Evolutionary conservation across 768 basidiomycete species (phyloP), one percentile per base, ranked within the genome.

Genomic region (Auricularia heimuer): DNA sequence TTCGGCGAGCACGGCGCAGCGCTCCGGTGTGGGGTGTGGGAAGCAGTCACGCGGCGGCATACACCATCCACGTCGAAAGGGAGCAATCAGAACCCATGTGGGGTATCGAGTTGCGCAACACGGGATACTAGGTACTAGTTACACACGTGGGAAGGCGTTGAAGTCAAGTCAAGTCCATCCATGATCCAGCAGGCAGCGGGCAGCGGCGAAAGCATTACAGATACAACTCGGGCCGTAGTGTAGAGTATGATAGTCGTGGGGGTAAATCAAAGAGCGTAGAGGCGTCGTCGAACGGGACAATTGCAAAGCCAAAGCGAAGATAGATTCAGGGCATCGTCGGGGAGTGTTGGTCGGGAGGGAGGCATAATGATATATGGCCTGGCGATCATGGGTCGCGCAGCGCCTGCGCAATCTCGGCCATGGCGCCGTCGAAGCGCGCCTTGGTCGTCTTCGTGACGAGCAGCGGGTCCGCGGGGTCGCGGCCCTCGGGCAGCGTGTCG

Each of bases 361-460:
- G 14, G 47, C 47, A 51, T 51, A 51, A 51, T 16, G 21, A 51
- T 51, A 51, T 18, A 51, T 18, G 18, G 6, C 10, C 11, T 18
- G 10, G 47, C 14, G 47, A 51, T 51, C 47, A 51, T 16, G 56
- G 56, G 56, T 60, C 56, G 34, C 56, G 56, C 34, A 62, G 62
- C 16, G 62, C 62, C 29, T 62, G 62, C 62, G 62, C 62, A 35
- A 62, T 62, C 29, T 62, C 62, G 36, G 7, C 4, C 62, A 62
- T 62, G 18, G 62, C 62, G 62, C 29, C 36, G 62, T 62, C 62
- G 4, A 42, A 62, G 33, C 62, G 62, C 3, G n/a, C 44, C 62
- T 62, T 62, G 12, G 62, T 47, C 35, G 62, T 47, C 37, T 61
- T 42, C 37, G 69, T 68, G 29, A 67, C 69, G 24, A 68, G 65